A percentile compares a stretch with the other conserved stretches of the same genome.
Evolutionary conservation across 345 rosid genomes (phyloP).

Genomic region (Tarenaya hassleriana): DNA sequence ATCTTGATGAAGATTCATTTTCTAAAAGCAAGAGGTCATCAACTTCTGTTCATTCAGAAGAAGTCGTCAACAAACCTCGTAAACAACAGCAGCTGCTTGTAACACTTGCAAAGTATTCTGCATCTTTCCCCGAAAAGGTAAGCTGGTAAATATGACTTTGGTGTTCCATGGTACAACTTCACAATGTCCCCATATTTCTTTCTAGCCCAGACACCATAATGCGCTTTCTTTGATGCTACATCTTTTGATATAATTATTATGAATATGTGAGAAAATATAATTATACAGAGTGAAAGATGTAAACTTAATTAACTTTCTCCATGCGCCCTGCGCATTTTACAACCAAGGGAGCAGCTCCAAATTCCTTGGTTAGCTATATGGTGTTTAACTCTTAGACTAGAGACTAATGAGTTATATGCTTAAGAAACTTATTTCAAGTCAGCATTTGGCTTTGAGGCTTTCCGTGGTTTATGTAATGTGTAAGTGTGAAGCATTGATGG

Average conservation of each 20-base stretch:
- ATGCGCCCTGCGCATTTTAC: no score
- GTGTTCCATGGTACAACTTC: neutral
- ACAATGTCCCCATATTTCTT: neutral
- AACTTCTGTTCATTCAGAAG: slow-evolving; percentile 35
- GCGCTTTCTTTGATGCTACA: slow-evolving; percentile 9
- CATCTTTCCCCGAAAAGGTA: slow-evolving; percentile 85
- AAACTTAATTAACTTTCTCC: no score
- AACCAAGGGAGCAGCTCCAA: no score
- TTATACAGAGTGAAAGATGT: no score
- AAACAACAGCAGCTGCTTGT: slow-evolving; percentile 42
- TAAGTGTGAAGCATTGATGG: neutral
- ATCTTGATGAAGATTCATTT: slow-evolving; percentile 68
- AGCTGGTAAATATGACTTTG: slow-evolving; percentile 25
- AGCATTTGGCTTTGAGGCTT: neutral
- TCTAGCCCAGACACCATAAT: neutral
- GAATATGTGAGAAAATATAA: neutral
- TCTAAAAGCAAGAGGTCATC: slow-evolving; percentile 47
- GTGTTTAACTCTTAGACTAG: no score
- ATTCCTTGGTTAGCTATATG: no score
- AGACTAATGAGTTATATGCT: neutral
- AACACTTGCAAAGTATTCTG: slow-evolving; percentile 51
- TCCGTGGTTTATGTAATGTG: neutral
- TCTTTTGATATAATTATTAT: slow-evolving; percentile 2
- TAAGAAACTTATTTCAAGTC: neutral
- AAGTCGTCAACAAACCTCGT: slow-evolving; percentile 35